Evolutionary conservation across 208 protist species (phyloP).

Genomic region (Sergeia podlipaevii): DNA sequence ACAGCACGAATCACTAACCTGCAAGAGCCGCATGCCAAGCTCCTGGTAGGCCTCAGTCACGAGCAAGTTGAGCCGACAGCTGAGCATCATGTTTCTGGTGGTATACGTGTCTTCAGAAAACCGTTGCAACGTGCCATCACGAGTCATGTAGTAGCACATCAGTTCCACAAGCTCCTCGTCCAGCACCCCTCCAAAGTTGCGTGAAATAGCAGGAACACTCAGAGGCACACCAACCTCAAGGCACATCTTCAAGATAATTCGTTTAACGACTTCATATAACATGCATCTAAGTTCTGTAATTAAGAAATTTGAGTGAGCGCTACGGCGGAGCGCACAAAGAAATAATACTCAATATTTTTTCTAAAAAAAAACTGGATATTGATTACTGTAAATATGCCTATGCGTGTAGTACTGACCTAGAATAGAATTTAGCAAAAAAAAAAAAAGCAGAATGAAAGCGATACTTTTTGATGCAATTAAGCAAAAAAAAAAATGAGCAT

Average conservation of each 20-base stretch:
- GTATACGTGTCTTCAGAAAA: conserved; percentile 57
- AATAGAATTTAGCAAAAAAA: too few species aligned
- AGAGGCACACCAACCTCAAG: conserved; percentile 57
- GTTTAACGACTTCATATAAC: conserved; percentile 62
- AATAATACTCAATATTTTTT: too few species aligned
- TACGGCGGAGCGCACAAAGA: too few species aligned
- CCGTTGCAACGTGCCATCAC: conserved; percentile 46
- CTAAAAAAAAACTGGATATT: too few species aligned
- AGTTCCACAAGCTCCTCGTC: conserved; percentile 55
- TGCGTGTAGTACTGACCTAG: too few species aligned
- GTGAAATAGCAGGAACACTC: conserved; percentile 27
- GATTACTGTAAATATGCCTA: too few species aligned
- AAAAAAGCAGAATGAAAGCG: too few species aligned
- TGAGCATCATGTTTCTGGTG: conserved; percentile 32
- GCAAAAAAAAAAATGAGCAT: too few species aligned
- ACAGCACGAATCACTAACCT: conserved; percentile 21
- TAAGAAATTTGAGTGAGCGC: too few species aligned
- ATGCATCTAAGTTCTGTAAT: conserved; percentile 60
- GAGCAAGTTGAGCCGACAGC: conserved; percentile 44
- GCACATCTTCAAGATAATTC: conserved; percentile 70
- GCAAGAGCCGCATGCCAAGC: conserved; percentile 73
- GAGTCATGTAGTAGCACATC: conserved; percentile 56
- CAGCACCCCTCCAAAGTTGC: conserved; percentile 44
- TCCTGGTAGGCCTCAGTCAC: conserved; percentile 73
- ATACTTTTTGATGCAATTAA: too few species aligned